Evolutionary conservation across 179 eudicot species (phyloP).

Genomic region (Silene coronaria): DNA sequence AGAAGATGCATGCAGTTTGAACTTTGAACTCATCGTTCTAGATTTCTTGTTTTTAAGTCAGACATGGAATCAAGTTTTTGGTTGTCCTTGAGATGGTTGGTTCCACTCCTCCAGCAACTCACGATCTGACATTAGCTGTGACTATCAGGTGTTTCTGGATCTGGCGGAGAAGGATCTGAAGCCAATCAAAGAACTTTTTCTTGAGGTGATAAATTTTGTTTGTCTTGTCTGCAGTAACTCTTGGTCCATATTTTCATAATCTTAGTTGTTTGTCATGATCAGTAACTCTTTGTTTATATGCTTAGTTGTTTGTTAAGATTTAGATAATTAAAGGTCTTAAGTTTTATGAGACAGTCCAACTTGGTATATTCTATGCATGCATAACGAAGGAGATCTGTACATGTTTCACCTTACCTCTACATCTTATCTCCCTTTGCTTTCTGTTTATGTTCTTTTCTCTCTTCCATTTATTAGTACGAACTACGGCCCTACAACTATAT

Average conservation of each 20-base stretch:
- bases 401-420: neutral
- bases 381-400: neutral
- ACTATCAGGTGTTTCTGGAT: constrained; percentile 77
- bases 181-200: constrained; percentile 74
- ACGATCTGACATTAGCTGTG: constrained; percentile 14
- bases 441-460: neutral
- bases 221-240: neutral
- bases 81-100: neutral
- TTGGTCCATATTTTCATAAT: neutral
- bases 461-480: neutral
- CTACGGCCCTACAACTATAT: neutral
- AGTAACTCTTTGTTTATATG: neutral
- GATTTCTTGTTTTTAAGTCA: neutral
- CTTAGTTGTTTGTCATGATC: constrained; percentile 1
- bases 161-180: constrained; percentile 78
- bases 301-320: constrained; percentile 4
- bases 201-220: constrained; percentile 53
- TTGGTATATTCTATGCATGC: neutral
- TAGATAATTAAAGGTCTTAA: neutral
- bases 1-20: neutral
- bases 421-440: neutral
- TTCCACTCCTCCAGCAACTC: neutral
- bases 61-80: neutral
- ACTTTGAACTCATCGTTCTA: neutral
- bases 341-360: neutral